Conservation (phyloP, 371 early-diverging fungal genomes). For the Mucor sp. region DNA sequence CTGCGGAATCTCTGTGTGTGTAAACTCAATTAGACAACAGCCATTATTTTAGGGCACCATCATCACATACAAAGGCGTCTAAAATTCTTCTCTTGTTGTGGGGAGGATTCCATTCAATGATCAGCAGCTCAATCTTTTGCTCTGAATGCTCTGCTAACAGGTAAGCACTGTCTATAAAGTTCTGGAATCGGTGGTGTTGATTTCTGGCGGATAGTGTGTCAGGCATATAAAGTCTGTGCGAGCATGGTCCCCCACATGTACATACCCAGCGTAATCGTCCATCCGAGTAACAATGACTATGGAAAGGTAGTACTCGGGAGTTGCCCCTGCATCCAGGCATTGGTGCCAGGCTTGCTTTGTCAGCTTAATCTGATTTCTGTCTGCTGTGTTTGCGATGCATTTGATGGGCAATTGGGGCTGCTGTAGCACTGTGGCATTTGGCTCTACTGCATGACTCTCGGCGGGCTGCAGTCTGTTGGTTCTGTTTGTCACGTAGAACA, state of each 20-base stretch:
- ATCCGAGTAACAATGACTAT: conserved; percentile 51
- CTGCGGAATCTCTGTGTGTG: conserved; percentile 38
- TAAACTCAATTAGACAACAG: neutral
- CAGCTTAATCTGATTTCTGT: neutral
- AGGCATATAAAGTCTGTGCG: neutral
- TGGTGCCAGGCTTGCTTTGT: conserved; percentile 31
- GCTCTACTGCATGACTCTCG: neutral
- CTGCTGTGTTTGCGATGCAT: conserved; percentile 14
- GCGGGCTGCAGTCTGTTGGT: neutral
- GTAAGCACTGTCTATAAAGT: conserved; percentile 45
- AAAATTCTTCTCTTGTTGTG: conserved; percentile 33
- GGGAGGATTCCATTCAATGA: conserved; percentile 53
- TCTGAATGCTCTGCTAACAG: conserved; percentile 43
- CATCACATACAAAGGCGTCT: conserved; percentile 40
- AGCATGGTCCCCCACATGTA: neutral
- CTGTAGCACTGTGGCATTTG: neutral
- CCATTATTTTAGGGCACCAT: neutral
- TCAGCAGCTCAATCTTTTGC: conserved; percentile 43
- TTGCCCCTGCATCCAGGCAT: conserved; percentile 32
- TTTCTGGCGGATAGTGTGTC: conserved; percentile 17
- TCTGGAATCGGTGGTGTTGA: conserved; percentile 49
- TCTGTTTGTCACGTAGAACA: neutral
- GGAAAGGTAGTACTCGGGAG: conserved; percentile 33
- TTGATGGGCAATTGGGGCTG: conserved; percentile 10
- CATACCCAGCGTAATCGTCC: conserved; percentile 53